Conservation (phyloP, 257 asterid species). For the Nicotiana undulata region DNA sequence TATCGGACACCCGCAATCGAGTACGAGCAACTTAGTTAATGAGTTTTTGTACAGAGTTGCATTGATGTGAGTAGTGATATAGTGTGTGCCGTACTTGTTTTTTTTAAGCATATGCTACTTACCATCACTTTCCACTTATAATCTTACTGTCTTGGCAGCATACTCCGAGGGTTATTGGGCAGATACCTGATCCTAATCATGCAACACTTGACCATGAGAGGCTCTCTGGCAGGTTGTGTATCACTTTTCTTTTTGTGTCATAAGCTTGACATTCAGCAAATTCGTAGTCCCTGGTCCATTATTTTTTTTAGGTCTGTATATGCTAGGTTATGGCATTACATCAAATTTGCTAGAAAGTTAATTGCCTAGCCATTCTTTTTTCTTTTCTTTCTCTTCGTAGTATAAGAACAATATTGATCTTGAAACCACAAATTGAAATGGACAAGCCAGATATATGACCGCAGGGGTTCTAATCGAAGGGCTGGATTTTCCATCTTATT, state of each 20-base stretch:
- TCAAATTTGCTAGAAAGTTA: background rate
- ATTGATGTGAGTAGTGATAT: background rate
- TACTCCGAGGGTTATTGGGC: conserved; percentile 70
- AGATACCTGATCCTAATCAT: conserved; percentile 79
- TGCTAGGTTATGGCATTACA: background rate
- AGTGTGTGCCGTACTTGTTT: background rate
- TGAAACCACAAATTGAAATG: background rate
- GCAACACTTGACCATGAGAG: conserved; percentile 84
- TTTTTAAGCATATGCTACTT: conserved; percentile 8
- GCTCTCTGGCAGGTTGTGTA: conserved; percentile 65
- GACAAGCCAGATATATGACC: background rate
- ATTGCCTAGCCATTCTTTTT: background rate
- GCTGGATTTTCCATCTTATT: background rate
- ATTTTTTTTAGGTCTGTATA: background rate
- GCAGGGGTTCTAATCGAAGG: background rate
- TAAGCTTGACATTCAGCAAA: background rate
- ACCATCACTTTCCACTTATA: conserved; percentile 14
- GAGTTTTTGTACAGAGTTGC: background rate
- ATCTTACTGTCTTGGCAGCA: conserved; percentile 55
- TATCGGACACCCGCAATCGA: too few species aligned
- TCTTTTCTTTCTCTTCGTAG: background rate
- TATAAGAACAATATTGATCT: background rate
- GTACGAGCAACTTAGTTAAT: background rate
- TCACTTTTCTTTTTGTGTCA: conserved; percentile 4
- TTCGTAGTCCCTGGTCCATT: background rate